Base-by-base conservation (phyloP, 176 grass and related monocot species). In the Carex scoparia region DNA sequence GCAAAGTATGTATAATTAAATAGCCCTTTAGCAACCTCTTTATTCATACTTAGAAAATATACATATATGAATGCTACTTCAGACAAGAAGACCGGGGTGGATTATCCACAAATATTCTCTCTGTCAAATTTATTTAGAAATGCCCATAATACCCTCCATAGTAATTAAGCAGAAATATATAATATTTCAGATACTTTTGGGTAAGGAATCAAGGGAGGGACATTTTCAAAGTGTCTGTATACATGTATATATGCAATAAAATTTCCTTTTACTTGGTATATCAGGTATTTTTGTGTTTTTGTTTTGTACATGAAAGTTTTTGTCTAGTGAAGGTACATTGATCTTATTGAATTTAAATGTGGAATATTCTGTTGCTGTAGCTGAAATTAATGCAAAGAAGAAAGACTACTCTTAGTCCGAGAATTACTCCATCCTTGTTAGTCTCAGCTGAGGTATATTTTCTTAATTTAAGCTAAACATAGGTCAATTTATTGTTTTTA, bases 371-470 rank as follows among this genome's bases (percentile, higher is more conserved):
- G 48, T 56, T 40, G 40, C 68, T 86, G 48, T 85, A 95, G 93
- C 66, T 95, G 84, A 99, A 89, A 88, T 87, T 95, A 60, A 89
- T 88, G 51, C 87, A 91, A 80, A 84, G 86, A 30, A 87, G 90
- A 85, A 90, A 85, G 66, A 86, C 84, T 15, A 70, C 85, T 79
- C 78, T 81, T 83, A 91, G 84, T 68, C 54, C 81, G 31, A 91
- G 38, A 73, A 86, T 68, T 5, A 65, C 62, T 51, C 72, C 77
- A 71, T 88, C 86, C 11, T 87, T 99, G 69, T 80, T 90, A 73
- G 85, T 96, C 84, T 86, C 84, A 80, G 86, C 81, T 40, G 93
- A 99, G 90, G 93, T 99, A 94, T n/a, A 57, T 86, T 86, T 61
- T 55, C 79, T 58, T 35, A 40, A 30, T 33, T 32, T 32, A 65